Conservation (phyloP, 2,329 filamentous ascomycete species). For the Pseudogymnoascus sp. region DNA sequence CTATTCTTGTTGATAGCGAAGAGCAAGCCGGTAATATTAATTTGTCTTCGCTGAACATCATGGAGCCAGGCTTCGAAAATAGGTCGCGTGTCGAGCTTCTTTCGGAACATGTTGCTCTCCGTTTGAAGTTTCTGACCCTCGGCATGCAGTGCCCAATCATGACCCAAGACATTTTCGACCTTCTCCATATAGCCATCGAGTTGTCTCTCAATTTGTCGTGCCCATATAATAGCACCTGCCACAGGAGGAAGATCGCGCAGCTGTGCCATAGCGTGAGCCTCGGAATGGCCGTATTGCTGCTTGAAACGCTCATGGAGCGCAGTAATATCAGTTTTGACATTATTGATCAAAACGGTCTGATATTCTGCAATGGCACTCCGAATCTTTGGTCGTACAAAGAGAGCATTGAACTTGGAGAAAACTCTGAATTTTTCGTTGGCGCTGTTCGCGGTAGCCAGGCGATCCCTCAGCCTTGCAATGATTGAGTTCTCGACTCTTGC, state of each 20-base stretch:
- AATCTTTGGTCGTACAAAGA: conserved; percentile 98
- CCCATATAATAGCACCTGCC: conserved; percentile 95
- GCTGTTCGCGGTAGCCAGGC: conserved; percentile 88
- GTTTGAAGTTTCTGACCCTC: conserved; percentile 90
- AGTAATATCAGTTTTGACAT: conserved; percentile 92
- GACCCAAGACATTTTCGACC: conserved; percentile 93
- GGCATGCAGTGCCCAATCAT: conserved; percentile 87
- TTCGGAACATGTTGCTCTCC: conserved; percentile 87
- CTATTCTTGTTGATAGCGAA: conserved; percentile 85
- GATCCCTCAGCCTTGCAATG: conserved; percentile 85
- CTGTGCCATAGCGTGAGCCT: conserved; percentile 97
- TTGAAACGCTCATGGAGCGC: conserved; percentile 95
- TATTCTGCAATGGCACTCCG: conserved; percentile 96
- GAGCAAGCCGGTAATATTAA: conserved; percentile 83
- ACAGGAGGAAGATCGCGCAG: conserved; percentile 91
- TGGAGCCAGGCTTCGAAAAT: conserved; percentile 95
- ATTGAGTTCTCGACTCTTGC: conserved; percentile 98
- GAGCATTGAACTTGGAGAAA: conserved; percentile 98
- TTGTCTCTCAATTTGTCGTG: conserved; percentile 91
- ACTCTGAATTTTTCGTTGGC: conserved; percentile 99
- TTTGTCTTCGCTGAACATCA: conserved; percentile 79
- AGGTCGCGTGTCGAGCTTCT: conserved; percentile 87
- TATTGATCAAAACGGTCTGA: conserved; percentile 94
- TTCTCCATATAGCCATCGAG: conserved; percentile 96
- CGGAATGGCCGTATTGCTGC: conserved; percentile 95